Evolutionary conservation across 441 rosid species (phyloP).

Genomic region (Arabidopsis hybrid): DNA sequence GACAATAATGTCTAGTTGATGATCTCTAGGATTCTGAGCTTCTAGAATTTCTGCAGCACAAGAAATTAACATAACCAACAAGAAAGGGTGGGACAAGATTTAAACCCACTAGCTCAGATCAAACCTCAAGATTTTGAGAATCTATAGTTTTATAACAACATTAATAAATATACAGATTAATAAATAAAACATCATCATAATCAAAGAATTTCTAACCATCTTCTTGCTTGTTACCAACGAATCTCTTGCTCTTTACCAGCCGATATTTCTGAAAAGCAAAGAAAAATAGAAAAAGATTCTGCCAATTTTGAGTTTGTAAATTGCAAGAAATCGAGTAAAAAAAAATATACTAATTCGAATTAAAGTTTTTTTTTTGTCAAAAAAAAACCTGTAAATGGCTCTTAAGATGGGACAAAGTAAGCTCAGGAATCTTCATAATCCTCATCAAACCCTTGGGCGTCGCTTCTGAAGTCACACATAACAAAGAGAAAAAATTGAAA

Average conservation of each 20-base stretch:
- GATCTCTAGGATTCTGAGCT: neutral
- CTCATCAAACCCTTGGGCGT: constrained; percentile 62
- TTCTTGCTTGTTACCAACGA: neutral
- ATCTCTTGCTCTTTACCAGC: neutral
- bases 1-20: neutral
- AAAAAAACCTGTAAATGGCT: neutral
- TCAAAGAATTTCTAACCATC: neutral
- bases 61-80: neutral
- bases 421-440: constrained; percentile 86
- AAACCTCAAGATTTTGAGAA: neutral
- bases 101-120: neutral
- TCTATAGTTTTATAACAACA: neutral
- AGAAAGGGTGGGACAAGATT: neutral
- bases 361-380: too few relatives aligned
- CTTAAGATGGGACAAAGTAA: constrained; percentile 50
- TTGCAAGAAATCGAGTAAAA: neutral
- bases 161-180: neutral
- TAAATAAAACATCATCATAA: neutral
- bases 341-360: neutral
- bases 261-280: neutral
- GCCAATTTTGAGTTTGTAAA: neutral
- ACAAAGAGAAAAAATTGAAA: neutral
- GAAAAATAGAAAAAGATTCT: neutral
- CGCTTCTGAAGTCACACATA: neutral
- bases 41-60: neutral